Evolutionary conservation across 1,139 yeast genomes (phyloP).

Genomic region (Pichia inconspicua): DNA sequence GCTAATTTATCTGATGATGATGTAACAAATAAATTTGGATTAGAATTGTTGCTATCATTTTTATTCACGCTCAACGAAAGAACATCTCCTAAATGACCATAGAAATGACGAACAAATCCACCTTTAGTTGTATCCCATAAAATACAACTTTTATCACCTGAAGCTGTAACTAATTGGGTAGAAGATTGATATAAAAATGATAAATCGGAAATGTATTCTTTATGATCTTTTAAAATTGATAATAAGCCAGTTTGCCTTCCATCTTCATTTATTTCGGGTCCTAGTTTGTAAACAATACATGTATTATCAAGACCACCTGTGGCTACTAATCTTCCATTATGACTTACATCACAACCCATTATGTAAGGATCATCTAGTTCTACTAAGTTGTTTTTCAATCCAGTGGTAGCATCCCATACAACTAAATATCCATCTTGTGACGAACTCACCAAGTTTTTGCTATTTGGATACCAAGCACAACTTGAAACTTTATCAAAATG

Average conservation of each 20-base stretch:
- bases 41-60: conserved; percentile 12
- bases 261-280: conserved; percentile 10
- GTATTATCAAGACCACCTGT: conserved; percentile 80
- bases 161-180: conserved; percentile 53
- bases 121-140: conserved; percentile 75
- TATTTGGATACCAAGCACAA: conserved; percentile 61
- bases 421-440: conserved; percentile 85
- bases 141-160: conserved; percentile 78
- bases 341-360: conserved; percentile 65
- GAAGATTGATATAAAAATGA: conserved; percentile 48
- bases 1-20: conserved; percentile 74
- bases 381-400: conserved; percentile 64
- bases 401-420: conserved; percentile 75
- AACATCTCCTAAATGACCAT: conserved; percentile 80
- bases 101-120: conserved; percentile 44
- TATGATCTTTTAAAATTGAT: conserved; percentile 65
- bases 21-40: conserved; percentile 42
- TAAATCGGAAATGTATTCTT: conserved; percentile 73
- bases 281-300: conserved; percentile 55
- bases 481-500: conserved; percentile 70
- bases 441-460: conserved; percentile 55
- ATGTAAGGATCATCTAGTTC: conserved; percentile 72
- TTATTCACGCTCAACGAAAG: conserved; percentile 40
- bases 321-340: conserved; percentile 58
- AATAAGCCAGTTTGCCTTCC: conserved; percentile 30